phyloP scores from a whole-genome alignment of 495 filamentous ascomycete genomes.

The Talaromyces wortmannii region DNA sequence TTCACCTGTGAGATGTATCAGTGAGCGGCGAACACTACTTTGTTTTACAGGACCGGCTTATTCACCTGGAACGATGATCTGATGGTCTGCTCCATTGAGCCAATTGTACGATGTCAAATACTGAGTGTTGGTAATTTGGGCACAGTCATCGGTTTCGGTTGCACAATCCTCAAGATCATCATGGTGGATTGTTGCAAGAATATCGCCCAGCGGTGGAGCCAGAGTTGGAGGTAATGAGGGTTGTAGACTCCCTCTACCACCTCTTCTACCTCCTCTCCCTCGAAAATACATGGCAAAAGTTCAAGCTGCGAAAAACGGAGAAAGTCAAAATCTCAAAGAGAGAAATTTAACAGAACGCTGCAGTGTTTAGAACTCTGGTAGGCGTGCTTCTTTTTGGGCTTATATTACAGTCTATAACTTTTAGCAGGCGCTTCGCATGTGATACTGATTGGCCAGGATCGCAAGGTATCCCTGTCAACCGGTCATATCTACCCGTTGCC shows the following conservation, averaged over 20 bases:
- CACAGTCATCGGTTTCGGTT: background rate
- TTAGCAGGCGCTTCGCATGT: no score
- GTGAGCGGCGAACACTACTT: background rate
- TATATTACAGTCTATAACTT: no score
- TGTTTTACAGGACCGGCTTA: conserved; percentile 2
- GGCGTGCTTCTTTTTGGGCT: no score
- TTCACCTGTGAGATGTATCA: conserved; percentile 4
- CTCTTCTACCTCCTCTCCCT: conserved; percentile 1
- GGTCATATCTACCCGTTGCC: no score
- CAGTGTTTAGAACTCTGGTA: no score
- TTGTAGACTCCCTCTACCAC: background rate
- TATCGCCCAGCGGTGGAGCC: conserved; percentile 12
- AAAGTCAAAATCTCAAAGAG: conserved; percentile 26
- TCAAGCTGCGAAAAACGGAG: background rate
- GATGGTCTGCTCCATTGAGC: conserved; percentile 25
- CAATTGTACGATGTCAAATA: conserved; percentile 51
- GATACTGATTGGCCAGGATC: no score
- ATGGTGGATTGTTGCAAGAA: conserved; percentile 13
- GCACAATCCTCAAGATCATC: conserved; percentile 9
- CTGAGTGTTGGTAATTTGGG: conserved; percentile 13
- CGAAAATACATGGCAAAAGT: background rate
- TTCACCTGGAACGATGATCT: conserved; percentile 49
- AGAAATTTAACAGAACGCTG: no score
- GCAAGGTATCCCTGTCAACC: no score
- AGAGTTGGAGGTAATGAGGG: background rate